Conservation (phyloP, 768 basidiomycete genomes). For the Galerina sulciceps region DNA sequence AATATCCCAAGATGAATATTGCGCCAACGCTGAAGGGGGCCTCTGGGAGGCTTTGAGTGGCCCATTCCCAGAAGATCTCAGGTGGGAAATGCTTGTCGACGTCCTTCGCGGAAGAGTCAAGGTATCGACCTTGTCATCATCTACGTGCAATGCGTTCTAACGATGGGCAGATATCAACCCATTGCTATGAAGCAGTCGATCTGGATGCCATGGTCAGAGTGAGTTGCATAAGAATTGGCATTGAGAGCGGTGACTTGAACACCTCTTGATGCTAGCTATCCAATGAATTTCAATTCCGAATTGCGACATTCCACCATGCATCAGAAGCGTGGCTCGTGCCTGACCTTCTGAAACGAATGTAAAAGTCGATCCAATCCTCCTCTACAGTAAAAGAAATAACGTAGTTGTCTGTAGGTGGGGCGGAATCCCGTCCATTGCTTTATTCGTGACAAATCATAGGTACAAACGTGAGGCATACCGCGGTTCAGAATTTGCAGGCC, state of each 20-base stretch:
- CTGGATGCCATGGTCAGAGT: constrained; percentile 71
- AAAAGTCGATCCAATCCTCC: constrained; percentile 25
- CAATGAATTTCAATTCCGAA: constrained; percentile 87
- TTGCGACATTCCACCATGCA: constrained; percentile 86
- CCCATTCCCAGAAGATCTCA: constrained; percentile 69
- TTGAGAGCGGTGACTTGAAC: not conserved
- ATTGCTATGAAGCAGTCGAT: constrained; percentile 79
- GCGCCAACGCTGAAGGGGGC: constrained; percentile 59
- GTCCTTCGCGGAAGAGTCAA: constrained; percentile 88
- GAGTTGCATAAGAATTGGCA: constrained; percentile 25
- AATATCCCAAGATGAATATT: constrained; percentile 72
- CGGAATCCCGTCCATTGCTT: constrained; percentile 70
- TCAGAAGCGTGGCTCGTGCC: constrained; percentile 93
- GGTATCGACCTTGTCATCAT: constrained; percentile 35
- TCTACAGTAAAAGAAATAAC: constrained; percentile 8
- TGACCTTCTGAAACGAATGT: constrained; percentile 76
- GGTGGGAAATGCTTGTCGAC: constrained; percentile 82
- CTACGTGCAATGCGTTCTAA: constrained; percentile 1
- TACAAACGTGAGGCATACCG: constrained; percentile 62
- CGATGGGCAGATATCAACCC: constrained; percentile 53
- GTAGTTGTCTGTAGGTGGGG: constrained; percentile 36
- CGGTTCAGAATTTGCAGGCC: constrained; percentile 78
- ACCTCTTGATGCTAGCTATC: constrained; percentile 55
- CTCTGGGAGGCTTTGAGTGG: constrained; percentile 41
- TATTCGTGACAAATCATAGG: constrained; percentile 80